phyloP scores from a whole-genome alignment of 352 stramenopile species.

The Pythium dissotocum region DNA sequence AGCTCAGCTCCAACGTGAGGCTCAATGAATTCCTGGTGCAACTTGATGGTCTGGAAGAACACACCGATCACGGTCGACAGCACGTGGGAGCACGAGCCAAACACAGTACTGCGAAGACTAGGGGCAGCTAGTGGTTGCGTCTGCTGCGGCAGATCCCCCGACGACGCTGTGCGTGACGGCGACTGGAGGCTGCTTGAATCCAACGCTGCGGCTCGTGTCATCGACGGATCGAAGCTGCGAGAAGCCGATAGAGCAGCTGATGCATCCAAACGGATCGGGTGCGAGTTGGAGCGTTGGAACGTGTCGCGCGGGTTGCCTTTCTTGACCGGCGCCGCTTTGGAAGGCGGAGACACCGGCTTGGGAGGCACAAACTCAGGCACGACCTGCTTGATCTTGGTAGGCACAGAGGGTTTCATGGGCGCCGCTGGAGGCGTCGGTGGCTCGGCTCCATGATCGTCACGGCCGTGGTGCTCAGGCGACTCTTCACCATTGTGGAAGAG shows the following conservation, averaged over 20 bases:
- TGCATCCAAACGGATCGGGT: constrained; percentile 19
- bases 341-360: not conserved
- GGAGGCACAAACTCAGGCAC: constrained; percentile 1
- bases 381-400: constrained; percentile 4
- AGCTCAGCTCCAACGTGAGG: not conserved
- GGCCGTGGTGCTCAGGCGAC: constrained; percentile 1
- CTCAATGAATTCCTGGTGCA: constrained; percentile 30
- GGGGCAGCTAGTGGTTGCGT: not conserved
- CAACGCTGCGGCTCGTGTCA: constrained; percentile 17
- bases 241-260: constrained; percentile 14
- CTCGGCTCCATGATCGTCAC: not conserved
- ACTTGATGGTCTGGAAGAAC: constrained; percentile 52
- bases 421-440: not conserved
- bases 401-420: not conserved
- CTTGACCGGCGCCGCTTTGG: not conserved
- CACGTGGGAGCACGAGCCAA: constrained; percentile 57
- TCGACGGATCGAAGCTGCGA: constrained; percentile 17
- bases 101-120: constrained; percentile 32
- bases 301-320: constrained; percentile 17
- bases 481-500: constrained; percentile 11
- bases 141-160: not conserved
- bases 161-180: not conserved
- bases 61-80: constrained; percentile 49
- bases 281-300: constrained; percentile 20
- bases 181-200: not conserved